Percentiles rank a stretch among this genome's conserved stretches.
phyloP scores from a whole-genome alignment of 306 rosid genomes.

The Elaeagnus macrophylla region DNA sequence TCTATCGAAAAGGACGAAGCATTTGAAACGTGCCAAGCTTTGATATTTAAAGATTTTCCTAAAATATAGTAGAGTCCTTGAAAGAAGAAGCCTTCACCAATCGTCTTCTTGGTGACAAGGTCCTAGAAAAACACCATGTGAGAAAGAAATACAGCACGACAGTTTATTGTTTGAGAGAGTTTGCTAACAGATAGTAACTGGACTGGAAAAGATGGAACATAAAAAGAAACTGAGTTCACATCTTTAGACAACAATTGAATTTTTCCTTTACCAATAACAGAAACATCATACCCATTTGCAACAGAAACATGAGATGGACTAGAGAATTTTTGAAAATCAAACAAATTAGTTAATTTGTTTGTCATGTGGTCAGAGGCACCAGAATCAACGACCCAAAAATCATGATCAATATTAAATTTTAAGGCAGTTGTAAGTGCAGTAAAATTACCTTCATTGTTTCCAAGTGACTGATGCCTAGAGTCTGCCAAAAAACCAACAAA shows the following conservation, averaged over 20 bases:
- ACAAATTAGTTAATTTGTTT: background rate
- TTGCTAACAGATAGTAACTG: background rate
- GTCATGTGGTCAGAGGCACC: constrained; percentile 1
- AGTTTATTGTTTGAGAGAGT: background rate
- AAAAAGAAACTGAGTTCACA: background rate
- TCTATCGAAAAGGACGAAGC: too few species aligned
- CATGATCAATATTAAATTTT: too few species aligned
- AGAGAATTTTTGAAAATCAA: background rate
- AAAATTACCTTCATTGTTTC: background rate
- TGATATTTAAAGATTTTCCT: too few species aligned
- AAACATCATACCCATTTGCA: background rate
- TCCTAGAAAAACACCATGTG: constrained; percentile 2
- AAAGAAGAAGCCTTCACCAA: background rate
- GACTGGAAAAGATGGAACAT: background rate
- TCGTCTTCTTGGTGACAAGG: background rate
- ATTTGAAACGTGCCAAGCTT: background rate
- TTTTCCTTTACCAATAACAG: background rate
- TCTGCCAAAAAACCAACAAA: too few species aligned
- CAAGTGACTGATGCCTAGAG: background rate
- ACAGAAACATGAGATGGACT: background rate
- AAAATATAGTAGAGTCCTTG: background rate
- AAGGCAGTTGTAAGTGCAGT: background rate
- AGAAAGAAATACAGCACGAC: background rate
- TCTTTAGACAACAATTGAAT: background rate
- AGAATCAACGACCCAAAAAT: background rate